Evolutionary conservation across 1,284 basidiomycete genomes (phyloP).

Genomic region (Ustilago trichophora): DNA sequence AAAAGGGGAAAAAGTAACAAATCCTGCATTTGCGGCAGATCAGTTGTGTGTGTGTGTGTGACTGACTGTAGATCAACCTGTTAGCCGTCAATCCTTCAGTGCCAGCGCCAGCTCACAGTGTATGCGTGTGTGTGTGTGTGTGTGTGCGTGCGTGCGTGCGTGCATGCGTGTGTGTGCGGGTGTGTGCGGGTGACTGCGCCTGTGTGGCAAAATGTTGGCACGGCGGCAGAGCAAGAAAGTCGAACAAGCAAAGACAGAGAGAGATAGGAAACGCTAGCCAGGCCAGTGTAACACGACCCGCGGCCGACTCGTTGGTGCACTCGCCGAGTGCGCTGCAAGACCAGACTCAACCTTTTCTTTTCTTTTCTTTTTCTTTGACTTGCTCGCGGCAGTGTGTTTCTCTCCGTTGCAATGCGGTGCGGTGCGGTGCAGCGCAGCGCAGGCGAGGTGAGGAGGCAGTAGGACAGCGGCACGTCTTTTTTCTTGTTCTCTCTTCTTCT

Average conservation of each 20-base stretch:
- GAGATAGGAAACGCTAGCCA: background rate
- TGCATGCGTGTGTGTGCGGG: background rate
- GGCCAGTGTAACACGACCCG: too few species aligned
- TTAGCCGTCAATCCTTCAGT: too few species aligned
- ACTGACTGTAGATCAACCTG: too few species aligned
- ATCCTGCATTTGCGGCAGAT: background rate
- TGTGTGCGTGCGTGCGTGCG: background rate
- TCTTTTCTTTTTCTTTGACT: too few species aligned
- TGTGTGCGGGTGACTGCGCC: background rate
- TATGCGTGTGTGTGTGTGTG: too few species aligned
- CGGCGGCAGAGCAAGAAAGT: background rate
- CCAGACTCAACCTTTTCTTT: too few species aligned
- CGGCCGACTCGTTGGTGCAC: too few species aligned
- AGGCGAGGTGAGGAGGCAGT: background rate
- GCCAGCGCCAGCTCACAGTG: too few species aligned
- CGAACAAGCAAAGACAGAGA: background rate
- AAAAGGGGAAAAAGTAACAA: too few species aligned
- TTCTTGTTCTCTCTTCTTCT: background rate
- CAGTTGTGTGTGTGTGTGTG: background rate
- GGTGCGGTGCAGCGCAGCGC: background rate
- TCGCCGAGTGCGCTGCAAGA: background rate
- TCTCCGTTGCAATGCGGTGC: background rate
- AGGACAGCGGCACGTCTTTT: conserved; percentile 6
- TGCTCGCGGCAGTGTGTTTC: background rate
- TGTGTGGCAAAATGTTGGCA: background rate